These are phyloP conservation scores for Leucosporidium scottii DNA, from an alignment of 768 basidiomycete genomes.

Conservation along the genomic window DNA sequence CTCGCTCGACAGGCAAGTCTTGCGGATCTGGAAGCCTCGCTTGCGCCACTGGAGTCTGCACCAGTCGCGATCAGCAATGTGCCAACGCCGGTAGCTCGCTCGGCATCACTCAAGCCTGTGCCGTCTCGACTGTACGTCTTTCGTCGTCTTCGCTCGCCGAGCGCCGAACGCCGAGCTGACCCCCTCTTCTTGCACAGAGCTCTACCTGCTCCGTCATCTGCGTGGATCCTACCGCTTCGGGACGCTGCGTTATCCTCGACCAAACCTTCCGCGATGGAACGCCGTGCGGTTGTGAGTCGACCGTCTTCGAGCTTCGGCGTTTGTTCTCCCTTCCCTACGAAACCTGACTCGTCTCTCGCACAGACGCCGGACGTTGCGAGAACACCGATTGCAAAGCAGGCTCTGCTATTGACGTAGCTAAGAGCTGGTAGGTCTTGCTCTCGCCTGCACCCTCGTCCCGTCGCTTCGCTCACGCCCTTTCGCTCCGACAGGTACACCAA, in stretches of 20 bases:
- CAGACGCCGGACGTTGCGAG: slow-evolving; percentile 65
- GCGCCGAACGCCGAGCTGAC: background rate
- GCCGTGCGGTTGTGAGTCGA: slow-evolving; percentile 60
- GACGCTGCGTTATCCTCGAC: slow-evolving; percentile 63
- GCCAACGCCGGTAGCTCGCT: slow-evolving; percentile 63
- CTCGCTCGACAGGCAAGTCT: slow-evolving; percentile 49
- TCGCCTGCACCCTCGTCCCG: background rate
- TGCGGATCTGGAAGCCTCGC: slow-evolving; percentile 60
- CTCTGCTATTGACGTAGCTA: slow-evolving; percentile 51
- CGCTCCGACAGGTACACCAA: background rate
- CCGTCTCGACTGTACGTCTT: slow-evolving; percentile 41
- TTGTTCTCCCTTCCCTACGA: slow-evolving; percentile 55
- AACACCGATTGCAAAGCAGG: slow-evolving; percentile 59
- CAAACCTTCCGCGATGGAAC: slow-evolving; percentile 71
- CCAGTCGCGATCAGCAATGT: slow-evolving; percentile 67
- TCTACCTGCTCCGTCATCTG: slow-evolving; percentile 70
- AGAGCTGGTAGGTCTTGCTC: slow-evolving; percentile 40
- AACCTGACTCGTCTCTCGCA: slow-evolving; percentile 50
- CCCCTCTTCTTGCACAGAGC: background rate
- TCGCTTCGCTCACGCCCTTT: background rate
- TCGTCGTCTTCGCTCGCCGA: background rate
- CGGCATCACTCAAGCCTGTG: slow-evolving; percentile 61
- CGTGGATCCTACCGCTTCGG: slow-evolving; percentile 56
- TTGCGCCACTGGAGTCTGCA: slow-evolving; percentile 73
- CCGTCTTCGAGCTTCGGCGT: too few species aligned